Percentiles rank a stretch among this genome's conserved stretches.
Conservation (phyloP, 176 grass and related monocot species). For the Bromus sterilis region DNA sequence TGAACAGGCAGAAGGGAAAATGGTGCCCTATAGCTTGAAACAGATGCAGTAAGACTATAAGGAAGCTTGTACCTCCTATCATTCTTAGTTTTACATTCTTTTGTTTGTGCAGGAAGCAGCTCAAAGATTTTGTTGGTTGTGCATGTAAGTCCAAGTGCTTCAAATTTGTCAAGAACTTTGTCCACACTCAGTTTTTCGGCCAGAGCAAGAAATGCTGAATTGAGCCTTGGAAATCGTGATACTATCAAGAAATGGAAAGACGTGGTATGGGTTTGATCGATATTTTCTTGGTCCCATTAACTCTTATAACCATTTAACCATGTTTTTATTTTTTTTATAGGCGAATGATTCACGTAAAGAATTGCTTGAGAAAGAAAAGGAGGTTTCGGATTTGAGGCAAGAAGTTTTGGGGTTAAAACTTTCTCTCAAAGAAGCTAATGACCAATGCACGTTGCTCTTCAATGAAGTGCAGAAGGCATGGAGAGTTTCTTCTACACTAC, state of each 20-base stretch:
- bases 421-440: slow-evolving; percentile 80
- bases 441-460: slow-evolving; percentile 79
- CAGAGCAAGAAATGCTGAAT: slow-evolving; percentile 92
- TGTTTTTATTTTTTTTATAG: slow-evolving; percentile 42
- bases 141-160: slow-evolving; percentile 87
- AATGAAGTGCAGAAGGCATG: slow-evolving; percentile 91
- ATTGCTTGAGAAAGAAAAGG: slow-evolving; percentile 89
- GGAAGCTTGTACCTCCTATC: not conserved
- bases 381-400: slow-evolving; percentile 65
- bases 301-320: not conserved
- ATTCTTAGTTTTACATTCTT: slow-evolving; percentile 13
- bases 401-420: slow-evolving; percentile 71
- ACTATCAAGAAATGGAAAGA: slow-evolving; percentile 99
- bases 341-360: slow-evolving; percentile 99
- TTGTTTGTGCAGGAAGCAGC: slow-evolving; percentile 52
- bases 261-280: slow-evolving; percentile 59
- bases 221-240: slow-evolving; percentile 98
- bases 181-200: slow-evolving; percentile 81
- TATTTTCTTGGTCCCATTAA: not conserved
- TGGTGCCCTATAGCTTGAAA: slow-evolving; percentile 1
- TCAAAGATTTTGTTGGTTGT: slow-evolving; percentile 88
- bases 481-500: slow-evolving; percentile 86
- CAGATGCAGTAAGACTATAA: not conserved
- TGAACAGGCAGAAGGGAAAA: not conserved
- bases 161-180: slow-evolving; percentile 86